A percentile compares a stretch with the other conserved stretches of the same genome.
Conservation (phyloP, 2,329 filamentous ascomycete species). For the Alternaria gansuensis region DNA sequence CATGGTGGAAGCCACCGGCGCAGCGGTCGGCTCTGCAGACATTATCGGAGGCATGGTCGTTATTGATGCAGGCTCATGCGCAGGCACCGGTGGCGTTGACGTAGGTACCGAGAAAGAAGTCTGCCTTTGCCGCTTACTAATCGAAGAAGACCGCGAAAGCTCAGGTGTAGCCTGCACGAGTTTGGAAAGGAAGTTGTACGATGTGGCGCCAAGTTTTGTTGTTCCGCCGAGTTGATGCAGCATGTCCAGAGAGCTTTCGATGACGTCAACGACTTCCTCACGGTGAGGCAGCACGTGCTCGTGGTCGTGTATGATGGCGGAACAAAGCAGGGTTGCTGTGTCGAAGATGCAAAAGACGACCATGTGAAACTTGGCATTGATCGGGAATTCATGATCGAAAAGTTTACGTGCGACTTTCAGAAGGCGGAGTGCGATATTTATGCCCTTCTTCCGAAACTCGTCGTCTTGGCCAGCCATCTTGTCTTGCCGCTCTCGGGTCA, state of each 20-base stretch:
- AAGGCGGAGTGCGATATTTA: slow-evolving; percentile 58
- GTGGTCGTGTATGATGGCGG: slow-evolving; percentile 62
- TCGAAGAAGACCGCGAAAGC: slow-evolving; percentile 26
- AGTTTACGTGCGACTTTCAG: slow-evolving; percentile 55
- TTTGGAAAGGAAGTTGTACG: slow-evolving; percentile 45
- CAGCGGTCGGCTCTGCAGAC: neutral
- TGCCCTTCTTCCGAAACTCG: slow-evolving; percentile 54
- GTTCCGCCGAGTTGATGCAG: slow-evolving; percentile 42
- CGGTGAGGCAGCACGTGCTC: slow-evolving; percentile 54
- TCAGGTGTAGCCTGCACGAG: slow-evolving; percentile 42
- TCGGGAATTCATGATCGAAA: slow-evolving; percentile 57
- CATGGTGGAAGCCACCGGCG: neutral
- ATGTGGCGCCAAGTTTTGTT: slow-evolving; percentile 43
- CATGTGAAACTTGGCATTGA: slow-evolving; percentile 61
- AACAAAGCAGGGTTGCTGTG: slow-evolving; percentile 61
- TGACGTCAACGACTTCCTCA: slow-evolving; percentile 54
- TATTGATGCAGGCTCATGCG: slow-evolving; percentile 3
- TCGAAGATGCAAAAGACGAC: slow-evolving; percentile 63
- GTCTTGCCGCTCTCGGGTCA: slow-evolving; percentile 52
- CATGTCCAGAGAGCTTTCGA: slow-evolving; percentile 47
- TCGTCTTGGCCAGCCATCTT: slow-evolving; percentile 47
- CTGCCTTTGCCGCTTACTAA: slow-evolving; percentile 32
- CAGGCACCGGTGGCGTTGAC: neutral
- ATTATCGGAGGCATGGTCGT: neutral
- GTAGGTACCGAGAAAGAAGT: slow-evolving; percentile 8